phyloP scores from a whole-genome alignment of 2,329 filamentous ascomycete species.

The Hawksworthiomyces lignivorus region DNA sequence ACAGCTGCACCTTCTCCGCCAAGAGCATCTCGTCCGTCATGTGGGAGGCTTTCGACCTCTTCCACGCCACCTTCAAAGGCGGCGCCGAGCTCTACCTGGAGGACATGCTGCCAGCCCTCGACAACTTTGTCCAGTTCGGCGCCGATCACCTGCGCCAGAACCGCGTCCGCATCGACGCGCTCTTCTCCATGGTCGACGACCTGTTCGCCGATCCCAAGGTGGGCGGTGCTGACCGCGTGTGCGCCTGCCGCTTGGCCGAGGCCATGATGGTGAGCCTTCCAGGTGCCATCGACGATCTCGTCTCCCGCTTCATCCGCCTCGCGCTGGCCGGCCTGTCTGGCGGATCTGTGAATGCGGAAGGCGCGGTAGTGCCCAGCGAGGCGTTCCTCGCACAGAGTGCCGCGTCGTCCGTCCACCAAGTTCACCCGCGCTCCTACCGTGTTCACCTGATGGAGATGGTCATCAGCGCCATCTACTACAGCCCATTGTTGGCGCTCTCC shows the following conservation, averaged over 20 bases:
- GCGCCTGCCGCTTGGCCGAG: constrained; percentile 94
- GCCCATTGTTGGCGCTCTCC: constrained; percentile 74
- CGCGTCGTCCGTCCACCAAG: constrained; percentile 19
- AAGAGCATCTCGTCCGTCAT: constrained; percentile 93
- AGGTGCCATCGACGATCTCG: constrained; percentile 78
- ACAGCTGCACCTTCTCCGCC: constrained; percentile 96
- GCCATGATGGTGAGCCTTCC: constrained; percentile 94
- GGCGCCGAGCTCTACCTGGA: constrained; percentile 96
- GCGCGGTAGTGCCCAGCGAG: constrained; percentile 9
- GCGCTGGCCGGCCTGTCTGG: constrained; percentile 71
- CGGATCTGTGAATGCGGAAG: constrained; percentile 47
- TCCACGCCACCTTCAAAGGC: constrained; percentile 94
- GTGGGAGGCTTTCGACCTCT: constrained; percentile 97
- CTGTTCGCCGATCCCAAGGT: constrained; percentile 93
- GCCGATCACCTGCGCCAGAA: constrained; percentile 72
- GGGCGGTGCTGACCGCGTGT: constrained; percentile 88
- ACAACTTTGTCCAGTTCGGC: constrained; percentile 96
- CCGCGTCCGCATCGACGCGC: constrained; percentile 75
- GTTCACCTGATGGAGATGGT: constrained; percentile 99
- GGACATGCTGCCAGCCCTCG: constrained; percentile 95
- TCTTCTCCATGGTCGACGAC: constrained; percentile 89
- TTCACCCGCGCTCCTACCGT: constrained; percentile 86
- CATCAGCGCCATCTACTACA: constrained; percentile 97
- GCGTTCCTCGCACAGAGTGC: constrained; percentile 10
- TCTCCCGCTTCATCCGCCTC: constrained; percentile 81